Conservation (phyloP, 1,139 yeast species). For the Insectozyma bohioensis region DNA sequence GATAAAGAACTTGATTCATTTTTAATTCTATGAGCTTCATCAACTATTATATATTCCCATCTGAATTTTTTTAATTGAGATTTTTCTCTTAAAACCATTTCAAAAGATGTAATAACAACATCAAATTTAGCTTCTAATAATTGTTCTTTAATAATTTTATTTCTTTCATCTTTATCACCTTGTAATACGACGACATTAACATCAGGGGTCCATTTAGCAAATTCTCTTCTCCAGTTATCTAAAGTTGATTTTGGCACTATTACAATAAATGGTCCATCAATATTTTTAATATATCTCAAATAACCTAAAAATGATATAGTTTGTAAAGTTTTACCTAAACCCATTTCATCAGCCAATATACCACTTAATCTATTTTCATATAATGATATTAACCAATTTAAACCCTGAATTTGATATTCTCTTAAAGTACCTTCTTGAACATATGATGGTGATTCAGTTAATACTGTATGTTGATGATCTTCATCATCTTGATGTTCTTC, state of each 20-base stretch:
- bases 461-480: conserved; percentile 51
- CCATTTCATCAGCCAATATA: conserved; percentile 52
- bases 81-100: conserved; percentile 89
- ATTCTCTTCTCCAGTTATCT: conserved; percentile 95
- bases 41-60: conserved; percentile 94
- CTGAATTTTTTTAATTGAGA: conserved; percentile 73
- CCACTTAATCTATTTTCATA: conserved; percentile 47
- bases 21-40: conserved; percentile 96
- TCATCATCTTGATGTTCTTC: conserved; percentile 60
- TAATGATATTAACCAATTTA: conserved; percentile 47
- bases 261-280: conserved; percentile 89
- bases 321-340: conserved; percentile 49
- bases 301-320: conserved; percentile 74
- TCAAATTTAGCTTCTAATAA: conserved; percentile 79
- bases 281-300: conserved; percentile 69
- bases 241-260: conserved; percentile 94
- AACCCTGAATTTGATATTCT: conserved; percentile 65
- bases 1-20: conserved; percentile 90
- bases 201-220: conserved; percentile 95
- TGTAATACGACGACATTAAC: conserved; percentile 81
- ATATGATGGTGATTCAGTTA: conserved; percentile 80
- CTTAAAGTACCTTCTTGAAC: conserved; percentile 64
- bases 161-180: conserved; percentile 81
- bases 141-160: conserved; percentile 54
- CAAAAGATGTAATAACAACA: conserved; percentile 86